Evolutionary conservation across 768 basidiomycete species (phyloP).

Genomic region (Leccinellum albellum): DNA sequence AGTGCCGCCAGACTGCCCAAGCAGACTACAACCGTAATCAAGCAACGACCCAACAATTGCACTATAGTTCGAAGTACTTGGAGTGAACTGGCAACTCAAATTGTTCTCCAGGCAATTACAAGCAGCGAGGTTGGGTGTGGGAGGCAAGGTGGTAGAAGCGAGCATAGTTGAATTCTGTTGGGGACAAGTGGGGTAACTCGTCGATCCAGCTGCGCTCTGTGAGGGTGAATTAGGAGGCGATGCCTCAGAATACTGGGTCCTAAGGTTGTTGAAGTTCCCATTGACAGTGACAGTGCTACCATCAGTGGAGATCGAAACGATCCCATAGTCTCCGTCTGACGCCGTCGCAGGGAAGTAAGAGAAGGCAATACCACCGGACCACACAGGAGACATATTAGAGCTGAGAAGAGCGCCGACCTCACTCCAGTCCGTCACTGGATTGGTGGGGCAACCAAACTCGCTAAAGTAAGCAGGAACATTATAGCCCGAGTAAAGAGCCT

Average conservation of each 20-base stretch:
- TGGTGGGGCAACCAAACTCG: constrained; percentile 75
- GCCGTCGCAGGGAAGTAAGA: constrained; percentile 85
- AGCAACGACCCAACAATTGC: constrained; percentile 58
- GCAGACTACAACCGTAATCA: constrained; percentile 62
- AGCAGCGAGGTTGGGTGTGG: constrained; percentile 78
- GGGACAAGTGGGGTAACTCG: constrained; percentile 60
- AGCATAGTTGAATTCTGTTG: constrained; percentile 52
- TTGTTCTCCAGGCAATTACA: constrained; percentile 70
- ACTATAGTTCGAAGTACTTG: constrained; percentile 56
- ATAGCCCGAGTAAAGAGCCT: constrained; percentile 54
- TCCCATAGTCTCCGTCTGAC: constrained; percentile 73
- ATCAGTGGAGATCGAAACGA: constrained; percentile 72
- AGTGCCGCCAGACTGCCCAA: constrained; percentile 55
- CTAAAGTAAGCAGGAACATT: constrained; percentile 88
- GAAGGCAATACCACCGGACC: constrained; percentile 88
- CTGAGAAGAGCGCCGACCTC: constrained; percentile 75
- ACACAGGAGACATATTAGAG: constrained; percentile 67
- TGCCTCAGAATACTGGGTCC: constrained; percentile 55
- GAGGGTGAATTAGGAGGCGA: constrained; percentile 63
- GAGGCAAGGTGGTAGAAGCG: constrained; percentile 69
- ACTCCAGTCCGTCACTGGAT: constrained; percentile 67
- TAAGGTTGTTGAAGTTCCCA: constrained; percentile 65
- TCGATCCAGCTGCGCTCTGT: constrained; percentile 47
- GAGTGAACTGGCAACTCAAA: constrained; percentile 73
- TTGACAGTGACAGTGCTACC: constrained; percentile 62